These are phyloP conservation scores for Dothideomycetes sp. DNA, from an alignment of 2,329 filamentous ascomycete genomes.

Conservation along the genomic window DNA sequence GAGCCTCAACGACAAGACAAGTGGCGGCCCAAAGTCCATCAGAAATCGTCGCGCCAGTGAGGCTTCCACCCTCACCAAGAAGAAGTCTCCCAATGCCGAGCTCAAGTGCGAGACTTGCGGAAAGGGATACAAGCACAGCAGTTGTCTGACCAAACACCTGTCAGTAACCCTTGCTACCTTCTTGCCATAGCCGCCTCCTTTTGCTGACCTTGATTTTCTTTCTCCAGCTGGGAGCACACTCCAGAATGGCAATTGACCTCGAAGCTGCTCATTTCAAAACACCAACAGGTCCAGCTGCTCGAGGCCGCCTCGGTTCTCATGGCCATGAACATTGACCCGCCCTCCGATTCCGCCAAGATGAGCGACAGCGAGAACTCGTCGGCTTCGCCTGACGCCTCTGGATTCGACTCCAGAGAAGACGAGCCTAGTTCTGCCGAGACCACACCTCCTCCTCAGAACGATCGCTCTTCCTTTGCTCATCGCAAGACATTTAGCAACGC, in stretches of 20 bases:
- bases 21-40: conserved; percentile 24
- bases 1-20: conserved; percentile 29
- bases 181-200: neutral
- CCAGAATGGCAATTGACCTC: conserved; percentile 96
- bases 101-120: conserved; percentile 95
- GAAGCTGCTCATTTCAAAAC: conserved; percentile 96
- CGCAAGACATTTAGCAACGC: conserved; percentile 34
- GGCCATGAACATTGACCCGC: conserved; percentile 65
- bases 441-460: conserved; percentile 76
- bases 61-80: conserved; percentile 66
- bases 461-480: conserved; percentile 30
- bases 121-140: conserved; percentile 99
- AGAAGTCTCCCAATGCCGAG: conserved; percentile 73
- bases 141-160: conserved; percentile 99
- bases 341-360: conserved; percentile 55
- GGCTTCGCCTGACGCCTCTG: conserved; percentile 68
- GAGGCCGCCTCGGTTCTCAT: conserved; percentile 95
- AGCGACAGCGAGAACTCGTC: conserved; percentile 73
- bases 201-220: conserved; percentile 4
- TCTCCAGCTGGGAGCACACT: conserved; percentile 91
- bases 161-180: conserved; percentile 56
- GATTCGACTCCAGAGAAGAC: conserved; percentile 62
- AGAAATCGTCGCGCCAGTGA: conserved; percentile 64
- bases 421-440: conserved; percentile 80
- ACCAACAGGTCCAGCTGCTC: conserved; percentile 95